phyloP scores from a whole-genome alignment of 257 asterid genomes.

The Solanum verrucosum region DNA sequence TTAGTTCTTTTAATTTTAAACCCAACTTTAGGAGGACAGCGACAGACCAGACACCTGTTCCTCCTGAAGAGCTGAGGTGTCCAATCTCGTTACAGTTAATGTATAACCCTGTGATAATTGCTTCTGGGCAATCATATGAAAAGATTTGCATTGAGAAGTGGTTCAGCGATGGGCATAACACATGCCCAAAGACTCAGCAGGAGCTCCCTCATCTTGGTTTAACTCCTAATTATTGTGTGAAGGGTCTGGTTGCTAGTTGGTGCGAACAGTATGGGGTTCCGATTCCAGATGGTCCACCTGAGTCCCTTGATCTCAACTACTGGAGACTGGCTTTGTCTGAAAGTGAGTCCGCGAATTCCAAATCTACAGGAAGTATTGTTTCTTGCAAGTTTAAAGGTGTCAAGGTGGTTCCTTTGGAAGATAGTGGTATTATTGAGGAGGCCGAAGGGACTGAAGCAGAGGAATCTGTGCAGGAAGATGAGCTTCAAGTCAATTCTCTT shows the following conservation, averaged over 20 bases:
- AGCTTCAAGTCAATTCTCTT: slow-evolving; percentile 32
- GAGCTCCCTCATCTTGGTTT: slow-evolving; percentile 80
- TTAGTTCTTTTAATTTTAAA: slow-evolving; percentile 80
- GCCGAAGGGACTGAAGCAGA: slow-evolving; percentile 62
- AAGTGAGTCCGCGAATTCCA: slow-evolving; percentile 62
- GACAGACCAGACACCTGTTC: slow-evolving; percentile 61
- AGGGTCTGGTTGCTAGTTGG: slow-evolving; percentile 95
- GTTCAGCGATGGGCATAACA: slow-evolving; percentile 85
- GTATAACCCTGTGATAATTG: slow-evolving; percentile 92
- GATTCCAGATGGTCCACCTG: slow-evolving; percentile 90
- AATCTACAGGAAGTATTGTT: slow-evolving; percentile 44
- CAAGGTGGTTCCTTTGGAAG: slow-evolving; percentile 81
- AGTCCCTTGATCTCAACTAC: slow-evolving; percentile 89
- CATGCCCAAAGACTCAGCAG: slow-evolving; percentile 97
- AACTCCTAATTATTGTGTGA: slow-evolving; percentile 92
- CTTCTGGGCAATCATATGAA: slow-evolving; percentile 96
- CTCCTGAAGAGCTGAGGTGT: slow-evolving; percentile 93
- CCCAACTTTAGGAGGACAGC: slow-evolving; percentile 71
- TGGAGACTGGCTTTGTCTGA: slow-evolving; percentile 91
- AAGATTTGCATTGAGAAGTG: slow-evolving; percentile 95
- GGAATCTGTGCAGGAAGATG: slow-evolving; percentile 37
- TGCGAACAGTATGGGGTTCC: slow-evolving; percentile 80
- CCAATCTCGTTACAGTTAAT: slow-evolving; percentile 92
- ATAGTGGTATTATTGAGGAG: slow-evolving; percentile 65
- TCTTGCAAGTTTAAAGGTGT: slow-evolving; percentile 64